phyloP scores from a whole-genome alignment of 2,329 filamentous ascomycete species.

The Thelonectria discophora region DNA sequence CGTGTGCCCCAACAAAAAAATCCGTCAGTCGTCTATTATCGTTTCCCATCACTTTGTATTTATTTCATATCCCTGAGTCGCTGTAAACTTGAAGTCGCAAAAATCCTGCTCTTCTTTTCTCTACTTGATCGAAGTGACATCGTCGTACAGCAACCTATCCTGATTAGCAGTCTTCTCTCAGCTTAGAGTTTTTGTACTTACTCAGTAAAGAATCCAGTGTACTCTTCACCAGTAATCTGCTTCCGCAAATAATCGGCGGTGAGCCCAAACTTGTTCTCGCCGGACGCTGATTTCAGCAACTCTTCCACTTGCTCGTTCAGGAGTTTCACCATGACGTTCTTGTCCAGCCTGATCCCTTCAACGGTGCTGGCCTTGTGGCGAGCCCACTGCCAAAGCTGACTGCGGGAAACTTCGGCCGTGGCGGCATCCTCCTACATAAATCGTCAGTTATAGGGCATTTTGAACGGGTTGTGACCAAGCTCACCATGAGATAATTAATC shows the following conservation, averaged over 20 bases:
- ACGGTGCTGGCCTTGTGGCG: conserved; percentile 76
- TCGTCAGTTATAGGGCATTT: background rate
- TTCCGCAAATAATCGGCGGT: conserved; percentile 9
- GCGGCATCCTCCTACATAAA: conserved; percentile 85
- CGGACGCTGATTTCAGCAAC: conserved; percentile 2
- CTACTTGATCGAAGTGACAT: conserved; percentile 1
- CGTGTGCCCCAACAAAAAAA: too few species aligned
- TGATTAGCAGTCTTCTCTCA: background rate
- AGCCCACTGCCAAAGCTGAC: conserved; percentile 96
- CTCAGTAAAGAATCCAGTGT: conserved; percentile 13
- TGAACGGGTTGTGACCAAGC: background rate
- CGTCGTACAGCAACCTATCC: background rate
- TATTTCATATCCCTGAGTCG: too few species aligned
- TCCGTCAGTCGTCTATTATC: too few species aligned
- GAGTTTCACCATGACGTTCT: conserved; percentile 69
- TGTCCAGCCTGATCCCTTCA: conserved; percentile 92
- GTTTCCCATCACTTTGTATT: too few species aligned
- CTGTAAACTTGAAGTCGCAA: too few species aligned
- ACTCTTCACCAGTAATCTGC: conserved; percentile 21
- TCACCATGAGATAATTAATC: conserved; percentile 87
- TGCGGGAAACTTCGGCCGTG: conserved; percentile 92
- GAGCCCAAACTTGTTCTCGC: conserved; percentile 11
- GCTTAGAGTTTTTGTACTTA: background rate
- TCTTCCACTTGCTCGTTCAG: conserved; percentile 8
- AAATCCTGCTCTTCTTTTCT: background rate